phyloP scores from a whole-genome alignment of 306 rosid genomes.

The Castanopsis chinensis region DNA sequence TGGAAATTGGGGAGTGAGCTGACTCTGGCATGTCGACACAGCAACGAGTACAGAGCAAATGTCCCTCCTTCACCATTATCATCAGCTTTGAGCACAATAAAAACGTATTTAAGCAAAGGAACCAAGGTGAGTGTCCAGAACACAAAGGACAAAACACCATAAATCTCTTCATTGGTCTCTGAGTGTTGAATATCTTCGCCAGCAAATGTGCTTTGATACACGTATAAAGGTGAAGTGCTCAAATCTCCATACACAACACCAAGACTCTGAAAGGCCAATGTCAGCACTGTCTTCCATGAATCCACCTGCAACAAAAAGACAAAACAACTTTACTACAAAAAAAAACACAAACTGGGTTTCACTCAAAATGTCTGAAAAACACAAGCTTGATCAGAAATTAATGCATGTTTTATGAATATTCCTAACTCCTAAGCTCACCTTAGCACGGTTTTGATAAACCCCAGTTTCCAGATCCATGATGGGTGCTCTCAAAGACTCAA shows the following conservation, averaged over 20 bases:
- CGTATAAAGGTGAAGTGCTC: slow-evolving; percentile 90
- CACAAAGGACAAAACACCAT: slow-evolving; percentile 82
- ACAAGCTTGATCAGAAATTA: slow-evolving; percentile 4
- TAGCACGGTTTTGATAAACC: slow-evolving; percentile 34
- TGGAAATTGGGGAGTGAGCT: slow-evolving; percentile 74
- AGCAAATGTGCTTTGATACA: slow-evolving; percentile 72
- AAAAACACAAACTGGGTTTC: slow-evolving; percentile 11
- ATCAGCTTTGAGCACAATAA: slow-evolving; percentile 80
- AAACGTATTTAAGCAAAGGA: slow-evolving; percentile 82
- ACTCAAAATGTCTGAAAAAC: not conserved
- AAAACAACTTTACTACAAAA: slow-evolving; percentile 20
- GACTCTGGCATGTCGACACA: slow-evolving; percentile 82
- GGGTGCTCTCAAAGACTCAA: slow-evolving; percentile 32
- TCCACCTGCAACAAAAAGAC: slow-evolving; percentile 46
- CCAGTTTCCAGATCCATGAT: slow-evolving; percentile 82
- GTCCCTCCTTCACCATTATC: slow-evolving; percentile 99
- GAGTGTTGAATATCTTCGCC: slow-evolving; percentile 55
- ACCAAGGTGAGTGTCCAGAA: slow-evolving; percentile 88
- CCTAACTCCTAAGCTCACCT: slow-evolving; percentile 57
- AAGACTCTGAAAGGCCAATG: slow-evolving; percentile 89
- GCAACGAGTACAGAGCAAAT: slow-evolving; percentile 83
- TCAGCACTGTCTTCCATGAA: slow-evolving; percentile 78
- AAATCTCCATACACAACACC: slow-evolving; percentile 98
- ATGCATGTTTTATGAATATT: slow-evolving; percentile 5
- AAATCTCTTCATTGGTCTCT: slow-evolving; percentile 69